These are phyloP conservation scores for Fusarium ramigenum DNA, from an alignment of 2,329 filamentous ascomycete genomes.

Conservation along the genomic window DNA sequence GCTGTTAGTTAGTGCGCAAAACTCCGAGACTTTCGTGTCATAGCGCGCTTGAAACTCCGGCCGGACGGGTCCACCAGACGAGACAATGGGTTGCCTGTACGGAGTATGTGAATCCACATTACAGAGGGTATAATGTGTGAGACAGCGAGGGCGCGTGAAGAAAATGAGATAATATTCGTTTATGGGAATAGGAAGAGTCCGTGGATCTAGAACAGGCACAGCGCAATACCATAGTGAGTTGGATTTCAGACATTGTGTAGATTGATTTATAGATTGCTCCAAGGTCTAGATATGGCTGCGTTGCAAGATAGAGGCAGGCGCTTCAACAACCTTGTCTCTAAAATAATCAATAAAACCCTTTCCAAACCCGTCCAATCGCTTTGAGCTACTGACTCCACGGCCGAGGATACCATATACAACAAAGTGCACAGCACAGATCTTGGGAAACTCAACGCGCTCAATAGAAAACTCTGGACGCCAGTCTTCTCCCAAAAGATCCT, in stretches of 20 bases:
- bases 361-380: background rate
- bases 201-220: rapidly evolving
- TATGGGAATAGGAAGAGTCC: rapidly evolving
- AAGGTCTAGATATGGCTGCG: background rate
- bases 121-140: too few species aligned
- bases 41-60: background rate
- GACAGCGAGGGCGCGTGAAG: too few species aligned
- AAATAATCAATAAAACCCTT: background rate
- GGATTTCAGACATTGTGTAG: background rate
- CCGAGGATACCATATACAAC: background rate
- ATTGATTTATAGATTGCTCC: background rate
- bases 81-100: background rate
- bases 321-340: background rate
- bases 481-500: background rate
- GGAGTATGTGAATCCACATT: background rate
- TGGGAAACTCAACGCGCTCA: background rate
- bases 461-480: background rate
- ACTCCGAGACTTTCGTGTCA: background rate
- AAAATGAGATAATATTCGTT: rapidly evolving
- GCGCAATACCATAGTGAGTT: background rate
- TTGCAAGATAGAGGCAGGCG: background rate
- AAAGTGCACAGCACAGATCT: background rate
- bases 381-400: background rate
- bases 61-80: background rate
- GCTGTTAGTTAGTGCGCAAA: background rate